phyloP scores from a whole-genome alignment of 1,284 basidiomycete genomes.

The Phlebopus sp. region DNA sequence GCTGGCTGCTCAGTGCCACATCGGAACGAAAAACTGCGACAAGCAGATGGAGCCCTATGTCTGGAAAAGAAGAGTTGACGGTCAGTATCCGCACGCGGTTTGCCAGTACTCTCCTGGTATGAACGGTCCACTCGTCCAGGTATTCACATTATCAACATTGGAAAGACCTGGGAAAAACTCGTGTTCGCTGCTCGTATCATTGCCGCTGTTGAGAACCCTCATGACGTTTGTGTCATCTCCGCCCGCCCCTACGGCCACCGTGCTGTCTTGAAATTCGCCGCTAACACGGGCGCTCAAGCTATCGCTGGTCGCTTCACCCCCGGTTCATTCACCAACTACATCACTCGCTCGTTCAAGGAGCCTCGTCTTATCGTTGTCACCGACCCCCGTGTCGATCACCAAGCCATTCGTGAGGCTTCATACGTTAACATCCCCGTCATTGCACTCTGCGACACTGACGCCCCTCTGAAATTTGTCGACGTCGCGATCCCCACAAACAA shows the following conservation, averaged over 20 bases:
- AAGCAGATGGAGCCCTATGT: constrained; percentile 99
- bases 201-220: constrained; percentile 95
- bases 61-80: constrained; percentile 95
- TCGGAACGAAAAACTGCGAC: constrained; percentile 98
- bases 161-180: constrained; percentile 99
- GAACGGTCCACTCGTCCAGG: constrained; percentile 44
- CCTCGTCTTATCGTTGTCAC: constrained; percentile 97
- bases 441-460: constrained; percentile 97
- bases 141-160: constrained; percentile 96
- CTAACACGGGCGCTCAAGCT: constrained; percentile 97
- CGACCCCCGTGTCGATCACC: constrained; percentile 99
- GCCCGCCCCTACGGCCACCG: constrained; percentile 98
- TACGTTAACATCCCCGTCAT: constrained; percentile 99
- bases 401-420: constrained; percentile 98
- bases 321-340: constrained; percentile 99
- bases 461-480: constrained; percentile 95
- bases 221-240: constrained; percentile 97
- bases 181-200: constrained; percentile 94
- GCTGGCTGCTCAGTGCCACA: constrained; percentile 93
- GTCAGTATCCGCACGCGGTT: constrained; percentile 44
- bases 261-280: constrained; percentile 97
- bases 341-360: constrained; percentile 99
- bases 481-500: constrained; percentile 99
- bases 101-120: constrained; percentile 4
- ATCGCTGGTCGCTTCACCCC: constrained; percentile 99